Base-by-base conservation (phyloP, 305 asterid species). In the Stenogyne calaminthoides region DNA sequence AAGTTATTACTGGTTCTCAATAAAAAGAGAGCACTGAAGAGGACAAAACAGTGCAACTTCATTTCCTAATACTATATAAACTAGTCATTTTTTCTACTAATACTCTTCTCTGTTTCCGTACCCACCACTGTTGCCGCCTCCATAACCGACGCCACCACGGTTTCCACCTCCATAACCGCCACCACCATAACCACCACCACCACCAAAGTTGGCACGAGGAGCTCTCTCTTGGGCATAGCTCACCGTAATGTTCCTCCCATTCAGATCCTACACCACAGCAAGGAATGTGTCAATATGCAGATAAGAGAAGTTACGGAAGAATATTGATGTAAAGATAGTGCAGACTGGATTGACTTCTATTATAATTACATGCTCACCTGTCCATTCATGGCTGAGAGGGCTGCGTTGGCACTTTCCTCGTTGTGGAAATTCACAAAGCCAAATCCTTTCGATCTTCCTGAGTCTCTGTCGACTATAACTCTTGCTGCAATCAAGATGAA, bases 381-480 rank as follows among this genome's bases (percentile, higher is more conserved):
- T 72, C 96, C 97, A 75, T 91, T 94, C 99, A 94, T 94, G 42
- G 91, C 91, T 0, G 83, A 76, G 27, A 84, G 29, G 9, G 97
- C 99, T 8, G 91, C 81, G 67, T 18, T 80, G 47, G 97, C 99
- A 80, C 77, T 49, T 37, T 83, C 89, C 4, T 77, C 84, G 36
- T 51, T 67, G 0, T 82, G 49, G 80, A 73, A 94, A 71, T 81
- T 82, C 77, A 93, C 96, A 67, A 93, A 93, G 16, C 97, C 98
- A 76, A 94, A 91, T 10, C 98, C 97, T 80, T 79, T 86, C 5
- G 97, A 94, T 78, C 84, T 87, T 72, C 97, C 97, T 0, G 90
- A 49, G 40, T 91, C 96, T 78, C 97, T 85, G 72, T 91, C 97
- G 2, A 72, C 67, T 44, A 94, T 86, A 16, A 91, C 92, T 78